Conservation (phyloP, 208 protist species). For the Naegleria gruberi region DNA sequence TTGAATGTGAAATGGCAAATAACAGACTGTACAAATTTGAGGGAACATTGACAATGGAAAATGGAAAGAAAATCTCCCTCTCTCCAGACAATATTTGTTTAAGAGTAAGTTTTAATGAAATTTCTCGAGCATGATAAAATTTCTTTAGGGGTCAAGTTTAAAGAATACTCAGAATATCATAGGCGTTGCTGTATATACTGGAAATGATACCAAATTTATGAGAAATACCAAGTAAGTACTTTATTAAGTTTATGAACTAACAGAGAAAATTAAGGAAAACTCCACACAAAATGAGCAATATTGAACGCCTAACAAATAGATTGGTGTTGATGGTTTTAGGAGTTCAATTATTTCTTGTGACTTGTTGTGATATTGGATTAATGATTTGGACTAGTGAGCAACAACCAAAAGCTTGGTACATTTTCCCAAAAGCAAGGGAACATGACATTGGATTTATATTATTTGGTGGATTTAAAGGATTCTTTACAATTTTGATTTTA, state of each 20-base stretch:
- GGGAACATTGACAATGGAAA: not conserved
- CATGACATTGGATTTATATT: not conserved
- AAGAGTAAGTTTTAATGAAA: not conserved
- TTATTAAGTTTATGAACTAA: no score
- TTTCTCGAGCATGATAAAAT: not conserved
- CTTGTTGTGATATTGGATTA: constrained; percentile 36
- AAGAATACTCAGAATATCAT: constrained; percentile 29
- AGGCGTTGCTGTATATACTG: constrained; percentile 39
- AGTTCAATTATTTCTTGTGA: constrained; percentile 42
- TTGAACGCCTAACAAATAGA: constrained; percentile 43
- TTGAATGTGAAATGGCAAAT: constrained; percentile 32
- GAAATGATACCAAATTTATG: constrained; percentile 53
- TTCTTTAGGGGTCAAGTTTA: constrained; percentile 16
- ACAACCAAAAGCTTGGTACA: not conserved
- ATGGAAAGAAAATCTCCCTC: not conserved
- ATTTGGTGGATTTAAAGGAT: constrained; percentile 18
- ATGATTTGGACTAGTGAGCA: constrained; percentile 19
- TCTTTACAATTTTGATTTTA: constrained; percentile 60
- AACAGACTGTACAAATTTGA: constrained; percentile 30
- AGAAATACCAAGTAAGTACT: constrained; percentile 33
- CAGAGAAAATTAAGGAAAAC: no score
- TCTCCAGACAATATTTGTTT: constrained; percentile 31
- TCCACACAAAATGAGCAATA: constrained; percentile 34
- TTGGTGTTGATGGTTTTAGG: constrained; percentile 45
- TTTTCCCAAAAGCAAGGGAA: no score